These are phyloP conservation scores for Trichoderma brevicompactum DNA, from an alignment of 2,329 filamentous ascomycete genomes.

Conservation along the genomic window DNA sequence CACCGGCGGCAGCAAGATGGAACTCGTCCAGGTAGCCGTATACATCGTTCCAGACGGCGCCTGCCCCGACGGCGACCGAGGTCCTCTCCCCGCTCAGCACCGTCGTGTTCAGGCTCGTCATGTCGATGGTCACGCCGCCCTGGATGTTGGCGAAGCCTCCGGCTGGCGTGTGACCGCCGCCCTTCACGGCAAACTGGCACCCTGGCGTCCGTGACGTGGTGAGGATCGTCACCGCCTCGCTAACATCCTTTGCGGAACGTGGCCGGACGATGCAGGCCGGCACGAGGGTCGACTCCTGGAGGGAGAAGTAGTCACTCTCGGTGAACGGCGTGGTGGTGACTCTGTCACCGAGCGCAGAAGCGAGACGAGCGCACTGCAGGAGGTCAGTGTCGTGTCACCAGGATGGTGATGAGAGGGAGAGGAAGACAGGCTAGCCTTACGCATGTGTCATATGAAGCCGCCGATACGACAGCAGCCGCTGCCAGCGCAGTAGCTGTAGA, in stretches of 20 bases:
- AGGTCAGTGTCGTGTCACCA: background rate
- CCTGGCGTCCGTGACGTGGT: background rate
- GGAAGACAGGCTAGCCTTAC: background rate
- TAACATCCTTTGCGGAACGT: slow-evolving; percentile 36
- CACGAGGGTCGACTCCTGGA: background rate
- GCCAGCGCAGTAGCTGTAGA: background rate
- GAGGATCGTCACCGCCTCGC: background rate
- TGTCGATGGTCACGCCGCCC: slow-evolving; percentile 39
- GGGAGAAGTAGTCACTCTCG: slow-evolving; percentile 10
- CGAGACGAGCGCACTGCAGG: slow-evolving; percentile 7
- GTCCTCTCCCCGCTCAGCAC: slow-evolving; percentile 30
- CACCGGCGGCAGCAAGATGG: slow-evolving; percentile 35
- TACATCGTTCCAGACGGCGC: slow-evolving; percentile 34
- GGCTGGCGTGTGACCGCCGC: slow-evolving; percentile 42
- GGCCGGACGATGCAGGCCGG: slow-evolving; percentile 28
- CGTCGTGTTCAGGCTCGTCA: slow-evolving; percentile 35
- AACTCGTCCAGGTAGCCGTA: slow-evolving; percentile 31
- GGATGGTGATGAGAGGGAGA: background rate
- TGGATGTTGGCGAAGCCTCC: slow-evolving; percentile 37
- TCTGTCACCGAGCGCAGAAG: background rate
- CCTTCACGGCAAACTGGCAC: slow-evolving; percentile 39
- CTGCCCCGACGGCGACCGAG: slow-evolving; percentile 32
- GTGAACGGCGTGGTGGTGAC: slow-evolving; percentile 22
- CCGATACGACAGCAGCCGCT: slow-evolving; percentile 8
- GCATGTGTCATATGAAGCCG: slow-evolving; percentile 7